Conservation (phyloP, 495 filamentous ascomycete genomes). For the Pseudevernia furfuracea region DNA sequence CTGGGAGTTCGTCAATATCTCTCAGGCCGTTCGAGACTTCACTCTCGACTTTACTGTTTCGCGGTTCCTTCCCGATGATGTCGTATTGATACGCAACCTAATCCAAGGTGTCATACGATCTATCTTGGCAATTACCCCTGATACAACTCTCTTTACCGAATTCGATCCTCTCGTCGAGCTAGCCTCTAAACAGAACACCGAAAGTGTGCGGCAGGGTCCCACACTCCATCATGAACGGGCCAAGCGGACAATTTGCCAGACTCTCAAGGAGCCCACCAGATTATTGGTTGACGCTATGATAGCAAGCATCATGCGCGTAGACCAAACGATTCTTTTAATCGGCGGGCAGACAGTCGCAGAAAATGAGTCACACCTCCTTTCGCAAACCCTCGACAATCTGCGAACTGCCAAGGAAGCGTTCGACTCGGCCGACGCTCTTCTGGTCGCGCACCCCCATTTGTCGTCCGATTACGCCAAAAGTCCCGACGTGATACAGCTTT, state of each 20-base stretch:
- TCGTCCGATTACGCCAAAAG: constrained; percentile 30
- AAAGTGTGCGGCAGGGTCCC: constrained; percentile 18
- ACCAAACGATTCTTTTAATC: constrained; percentile 43
- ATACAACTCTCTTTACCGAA: constrained; percentile 36
- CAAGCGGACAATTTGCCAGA: constrained; percentile 35
- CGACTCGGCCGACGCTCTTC: constrained; percentile 32
- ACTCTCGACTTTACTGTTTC: constrained; percentile 46
- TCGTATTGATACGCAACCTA: constrained; percentile 41
- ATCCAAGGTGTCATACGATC: constrained; percentile 47
- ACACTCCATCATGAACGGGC: constrained; percentile 24
- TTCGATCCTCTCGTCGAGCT: neutral
- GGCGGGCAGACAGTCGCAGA: constrained; percentile 29
- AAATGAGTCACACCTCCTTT: constrained; percentile 22
- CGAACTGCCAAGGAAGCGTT: constrained; percentile 34
- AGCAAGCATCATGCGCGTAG: constrained; percentile 35
- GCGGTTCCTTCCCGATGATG: constrained; percentile 41
- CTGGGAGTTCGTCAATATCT: constrained; percentile 46
- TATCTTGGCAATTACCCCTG: constrained; percentile 38
- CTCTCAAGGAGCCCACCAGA: constrained; percentile 39
- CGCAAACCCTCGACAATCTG: constrained; percentile 19
- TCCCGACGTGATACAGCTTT: constrained; percentile 44
- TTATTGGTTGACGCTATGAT: constrained; percentile 41
- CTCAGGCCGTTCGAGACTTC: constrained; percentile 48
- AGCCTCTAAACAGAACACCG: neutral
- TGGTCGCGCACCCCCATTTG: constrained; percentile 31